These are phyloP conservation scores for Vigna hirtella DNA, from an alignment of 306 rosid species.

Conservation along the genomic window DNA sequence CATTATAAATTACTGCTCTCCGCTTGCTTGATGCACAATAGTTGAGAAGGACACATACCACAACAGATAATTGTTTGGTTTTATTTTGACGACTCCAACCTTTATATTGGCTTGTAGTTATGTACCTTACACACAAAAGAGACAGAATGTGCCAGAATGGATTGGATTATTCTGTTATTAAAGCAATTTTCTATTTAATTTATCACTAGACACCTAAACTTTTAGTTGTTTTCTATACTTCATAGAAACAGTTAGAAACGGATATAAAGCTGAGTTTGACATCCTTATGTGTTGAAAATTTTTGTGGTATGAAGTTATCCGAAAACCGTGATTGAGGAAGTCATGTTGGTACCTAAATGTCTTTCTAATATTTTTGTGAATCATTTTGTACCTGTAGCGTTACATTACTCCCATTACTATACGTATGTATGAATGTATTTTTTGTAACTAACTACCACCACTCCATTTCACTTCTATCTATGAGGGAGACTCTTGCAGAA, in stretches of 20 bases:
- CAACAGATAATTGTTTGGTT: constrained; percentile 16
- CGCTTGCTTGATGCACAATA: neutral
- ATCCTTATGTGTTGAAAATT: neutral
- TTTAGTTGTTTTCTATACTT: too few relatives aligned
- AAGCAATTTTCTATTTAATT: too few relatives aligned
- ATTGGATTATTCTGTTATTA: too few relatives aligned
- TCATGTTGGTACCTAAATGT: neutral
- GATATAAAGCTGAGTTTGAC: neutral
- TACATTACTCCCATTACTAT: too few relatives aligned
- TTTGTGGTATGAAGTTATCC: neutral
- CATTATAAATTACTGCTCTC: constrained; percentile 7
- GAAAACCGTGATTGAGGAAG: neutral
- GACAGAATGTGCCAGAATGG: too few relatives aligned
- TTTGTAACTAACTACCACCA: too few relatives aligned
- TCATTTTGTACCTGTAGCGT: too few relatives aligned
- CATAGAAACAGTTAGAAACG: neutral
- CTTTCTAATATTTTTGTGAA: neutral
- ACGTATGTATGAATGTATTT: too few relatives aligned
- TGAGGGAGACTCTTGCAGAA: too few relatives aligned
- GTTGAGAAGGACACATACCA: neutral
- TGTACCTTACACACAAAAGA: too few relatives aligned
- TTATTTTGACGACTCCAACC: neutral
- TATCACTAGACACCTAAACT: neutral
- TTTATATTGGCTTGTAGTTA: neutral
- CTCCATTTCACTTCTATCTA: too few relatives aligned